phyloP scores from a whole-genome alignment of 345 rosid genomes.

The Lumnitzera racemosa region DNA sequence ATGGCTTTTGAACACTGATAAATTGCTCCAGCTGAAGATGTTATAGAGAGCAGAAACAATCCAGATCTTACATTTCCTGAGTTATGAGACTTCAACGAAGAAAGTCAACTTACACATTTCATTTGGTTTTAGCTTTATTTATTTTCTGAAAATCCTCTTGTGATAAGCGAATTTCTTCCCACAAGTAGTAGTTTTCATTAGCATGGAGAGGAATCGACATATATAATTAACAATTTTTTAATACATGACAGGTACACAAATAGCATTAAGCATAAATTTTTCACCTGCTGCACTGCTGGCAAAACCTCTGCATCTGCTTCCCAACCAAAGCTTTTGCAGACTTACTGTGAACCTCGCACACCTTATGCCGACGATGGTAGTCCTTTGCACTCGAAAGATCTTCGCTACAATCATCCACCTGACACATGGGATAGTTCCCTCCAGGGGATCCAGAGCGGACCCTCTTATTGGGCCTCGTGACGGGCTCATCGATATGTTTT shows the following conservation, averaged over 20 bases:
- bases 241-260: not conserved
- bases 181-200: too few species aligned
- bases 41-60: too few species aligned
- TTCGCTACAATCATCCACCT: constrained; percentile 76
- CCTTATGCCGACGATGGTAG: constrained; percentile 89
- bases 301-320: constrained; percentile 93
- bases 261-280: not conserved
- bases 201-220: too few species aligned
- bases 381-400: constrained; percentile 78
- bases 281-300: constrained; percentile 98
- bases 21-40: too few species aligned
- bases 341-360: constrained; percentile 83
- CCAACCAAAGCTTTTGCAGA: constrained; percentile 66
- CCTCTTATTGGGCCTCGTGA: constrained; percentile 53
- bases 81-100: too few species aligned
- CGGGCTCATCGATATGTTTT: constrained; percentile 40
- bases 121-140: too few species aligned
- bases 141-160: too few species aligned
- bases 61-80: too few species aligned
- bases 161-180: too few species aligned
- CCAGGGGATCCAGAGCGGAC: constrained; percentile 79
- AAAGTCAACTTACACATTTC: too few species aligned
- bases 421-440: constrained; percentile 64
- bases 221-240: too few species aligned
- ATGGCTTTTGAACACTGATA: too few species aligned